Evolutionary conservation across 805 yeast genomes (phyloP).

Genomic region (Yarrowia sp.): DNA sequence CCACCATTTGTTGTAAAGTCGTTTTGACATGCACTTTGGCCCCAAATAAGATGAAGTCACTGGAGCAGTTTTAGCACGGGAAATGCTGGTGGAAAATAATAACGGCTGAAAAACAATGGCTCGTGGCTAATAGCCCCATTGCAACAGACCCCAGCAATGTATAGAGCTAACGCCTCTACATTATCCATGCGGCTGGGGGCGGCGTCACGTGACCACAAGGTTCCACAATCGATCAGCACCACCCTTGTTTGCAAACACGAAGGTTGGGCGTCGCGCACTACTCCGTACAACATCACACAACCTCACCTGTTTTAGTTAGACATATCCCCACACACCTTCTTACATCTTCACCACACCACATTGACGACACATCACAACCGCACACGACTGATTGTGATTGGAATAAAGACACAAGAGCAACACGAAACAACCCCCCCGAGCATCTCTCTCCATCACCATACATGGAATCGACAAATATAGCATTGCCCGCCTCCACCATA

Average conservation of each 20-base stretch:
- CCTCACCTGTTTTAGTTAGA: constrained; percentile 19
- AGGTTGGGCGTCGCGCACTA: constrained; percentile 36
- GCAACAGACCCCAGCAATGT: background rate
- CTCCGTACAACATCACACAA: constrained; percentile 30
- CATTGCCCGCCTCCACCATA: constrained; percentile 66
- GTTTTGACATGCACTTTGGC: background rate
- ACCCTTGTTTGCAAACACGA: constrained; percentile 23
- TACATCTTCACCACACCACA: background rate
- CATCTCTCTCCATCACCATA: background rate
- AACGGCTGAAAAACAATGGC: background rate
- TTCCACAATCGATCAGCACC: constrained; percentile 9
- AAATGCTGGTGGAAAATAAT: background rate
- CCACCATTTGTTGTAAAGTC: no score
- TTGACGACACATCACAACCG: background rate
- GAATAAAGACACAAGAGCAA: background rate
- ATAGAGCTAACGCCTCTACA: constrained; percentile 14
- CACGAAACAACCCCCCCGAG: background rate
- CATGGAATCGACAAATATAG: constrained; percentile 54
- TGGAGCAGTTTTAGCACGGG: background rate
- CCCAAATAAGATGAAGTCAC: background rate
- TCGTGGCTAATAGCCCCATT: background rate
- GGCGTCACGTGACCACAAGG: constrained; percentile 16
- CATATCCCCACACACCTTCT: background rate
- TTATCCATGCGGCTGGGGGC: constrained; percentile 35
- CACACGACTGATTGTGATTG: constrained; percentile 1